Base-by-base conservation (phyloP, 192 early-diverging fungal genomes). In the Umbelopsis isabellina region DNA sequence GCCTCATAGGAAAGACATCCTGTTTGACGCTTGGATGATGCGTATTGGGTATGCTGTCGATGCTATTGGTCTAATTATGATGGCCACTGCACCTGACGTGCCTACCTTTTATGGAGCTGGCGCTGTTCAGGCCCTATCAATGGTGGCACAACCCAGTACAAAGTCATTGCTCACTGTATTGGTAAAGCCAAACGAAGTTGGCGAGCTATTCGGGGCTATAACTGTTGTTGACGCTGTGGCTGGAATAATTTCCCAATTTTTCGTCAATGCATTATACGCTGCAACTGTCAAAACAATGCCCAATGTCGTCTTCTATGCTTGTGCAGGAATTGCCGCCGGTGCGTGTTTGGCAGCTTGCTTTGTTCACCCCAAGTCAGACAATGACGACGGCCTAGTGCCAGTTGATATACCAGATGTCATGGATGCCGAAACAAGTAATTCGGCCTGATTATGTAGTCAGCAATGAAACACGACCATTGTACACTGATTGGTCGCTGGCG, bases 141-240 rank as follows among this genome's bases (percentile, higher is more conserved):
- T 76, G 16, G 75, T 84, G 27, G 44, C 77, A n/a, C 18, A 44
- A 13, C 81, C 86, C 0, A 82, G 81, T 0, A 33, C 81, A 2
- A 83, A 72, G 45, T 76, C 84, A 4, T 18, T 87, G 21, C 30
- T 84, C 18, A 85, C 81, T 18, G 73, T 67, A 21, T 53, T 83
- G 49, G 84, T 87, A 12, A 50, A 73, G 6, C 77, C 84, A 2
- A 72, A 75, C 18, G 69, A 87, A 74, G 71, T 83, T 46, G 86
- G 84, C 1, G 79, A 85, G 33, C 65, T 79, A 20, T 58, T 87
- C 15, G 86, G 86, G 0, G 82, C 86, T 23, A 33, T 85, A 12
- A 64, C 76, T 23, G 75, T 81, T 23, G 16, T 85, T 21, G 86
- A 87, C 27, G 71, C 84, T 22, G 66, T 84, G 41, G 66, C 78